Conservation (phyloP, 2,329 filamentous ascomycete species). For the Diaporthe sp. region DNA sequence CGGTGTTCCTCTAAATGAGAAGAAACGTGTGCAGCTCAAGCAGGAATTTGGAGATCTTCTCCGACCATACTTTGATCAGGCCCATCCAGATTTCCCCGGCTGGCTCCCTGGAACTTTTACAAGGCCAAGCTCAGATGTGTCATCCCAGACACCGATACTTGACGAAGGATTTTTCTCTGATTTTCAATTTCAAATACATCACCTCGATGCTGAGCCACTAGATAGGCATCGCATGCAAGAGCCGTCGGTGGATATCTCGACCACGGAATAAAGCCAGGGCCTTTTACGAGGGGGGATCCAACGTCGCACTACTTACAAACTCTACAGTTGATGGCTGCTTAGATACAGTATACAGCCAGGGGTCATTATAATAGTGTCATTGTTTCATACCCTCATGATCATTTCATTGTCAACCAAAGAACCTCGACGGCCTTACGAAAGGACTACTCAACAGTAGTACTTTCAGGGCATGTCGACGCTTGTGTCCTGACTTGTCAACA, state of each 20-base stretch:
- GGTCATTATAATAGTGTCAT: no score
- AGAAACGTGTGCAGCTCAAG: neutral
- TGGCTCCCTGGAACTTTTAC: neutral
- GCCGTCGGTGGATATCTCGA: neutral
- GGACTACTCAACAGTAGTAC: no score
- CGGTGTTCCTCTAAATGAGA: neutral
- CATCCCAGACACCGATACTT: neutral
- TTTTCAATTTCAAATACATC: neutral
- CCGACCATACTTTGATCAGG: neutral
- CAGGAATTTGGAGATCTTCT: neutral
- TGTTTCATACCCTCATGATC: no score
- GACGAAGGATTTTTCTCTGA: neutral
- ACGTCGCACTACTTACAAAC: neutral
- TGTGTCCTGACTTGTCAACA: no score
- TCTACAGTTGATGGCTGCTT: no score
- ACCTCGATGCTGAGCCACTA: neutral
- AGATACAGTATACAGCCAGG: no score
- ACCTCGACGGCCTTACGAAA: no score
- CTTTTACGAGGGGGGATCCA: neutral
- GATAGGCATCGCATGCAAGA: neutral
- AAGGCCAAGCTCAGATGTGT: neutral
- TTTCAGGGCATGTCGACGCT: no score
- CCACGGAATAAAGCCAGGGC: neutral
- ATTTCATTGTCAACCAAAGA: no score
- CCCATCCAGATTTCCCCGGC: neutral